Conservation (phyloP, 192 early-diverging fungal genomes). For the Podila epicladia region DNA sequence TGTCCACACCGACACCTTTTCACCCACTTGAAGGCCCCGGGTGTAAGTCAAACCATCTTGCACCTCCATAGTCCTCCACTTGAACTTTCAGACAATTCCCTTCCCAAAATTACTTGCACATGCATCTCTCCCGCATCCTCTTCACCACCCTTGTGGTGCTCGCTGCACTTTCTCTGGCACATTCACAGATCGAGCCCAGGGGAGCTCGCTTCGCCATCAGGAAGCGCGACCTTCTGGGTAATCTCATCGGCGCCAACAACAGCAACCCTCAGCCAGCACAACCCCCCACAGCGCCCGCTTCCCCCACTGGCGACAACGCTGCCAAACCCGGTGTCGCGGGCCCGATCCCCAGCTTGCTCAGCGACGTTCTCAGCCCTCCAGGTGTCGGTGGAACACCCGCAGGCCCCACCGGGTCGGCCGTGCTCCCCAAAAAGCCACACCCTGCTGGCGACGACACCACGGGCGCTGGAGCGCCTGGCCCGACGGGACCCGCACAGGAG, state of each 20-base stretch:
- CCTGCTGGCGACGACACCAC: not conserved
- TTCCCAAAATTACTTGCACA: not conserved
- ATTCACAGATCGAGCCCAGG: not conserved
- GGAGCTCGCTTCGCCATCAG: not conserved
- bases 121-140: not conserved
- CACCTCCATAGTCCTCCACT: not conserved
- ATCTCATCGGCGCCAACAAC: not conserved
- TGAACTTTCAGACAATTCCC: not conserved
- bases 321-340: not conserved
- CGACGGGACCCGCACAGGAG: not conserved
- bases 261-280: not conserved
- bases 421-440: not conserved
- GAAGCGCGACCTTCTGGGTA: conserved; percentile 8
- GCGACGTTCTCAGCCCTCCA: conserved; percentile 5
- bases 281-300: not conserved
- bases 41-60: not conserved
- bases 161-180: not conserved
- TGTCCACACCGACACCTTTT: too few relatives aligned
- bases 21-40: too few relatives aligned
- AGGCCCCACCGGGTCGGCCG: not conserved
- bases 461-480: not conserved
- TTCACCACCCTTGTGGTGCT: not conserved
- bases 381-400: not conserved
- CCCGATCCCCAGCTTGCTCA: conserved; percentile 8
- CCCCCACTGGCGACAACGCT: not conserved